phyloP scores from a whole-genome alignment of 2,329 filamentous ascomycete species.

The Aureobasidium mangrovei region DNA sequence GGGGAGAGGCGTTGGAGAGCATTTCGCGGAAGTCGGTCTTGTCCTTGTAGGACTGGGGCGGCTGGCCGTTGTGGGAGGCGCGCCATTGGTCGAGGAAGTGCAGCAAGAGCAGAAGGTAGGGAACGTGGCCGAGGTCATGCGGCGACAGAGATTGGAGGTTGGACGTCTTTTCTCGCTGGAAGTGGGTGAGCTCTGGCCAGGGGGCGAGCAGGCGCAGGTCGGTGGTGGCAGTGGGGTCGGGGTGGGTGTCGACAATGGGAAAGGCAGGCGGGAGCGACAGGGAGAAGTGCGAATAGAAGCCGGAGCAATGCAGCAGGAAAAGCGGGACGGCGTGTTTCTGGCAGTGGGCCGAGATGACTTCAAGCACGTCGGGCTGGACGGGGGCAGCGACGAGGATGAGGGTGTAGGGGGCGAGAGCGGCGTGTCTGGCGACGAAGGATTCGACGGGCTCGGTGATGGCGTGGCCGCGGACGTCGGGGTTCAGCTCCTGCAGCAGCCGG shows the following conservation, averaged over 20 bases:
- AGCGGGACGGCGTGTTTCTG: conserved; percentile 58
- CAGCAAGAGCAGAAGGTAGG: conserved; percentile 74
- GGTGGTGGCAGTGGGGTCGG: conserved; percentile 72
- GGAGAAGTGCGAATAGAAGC: conserved; percentile 88
- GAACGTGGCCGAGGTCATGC: conserved; percentile 65
- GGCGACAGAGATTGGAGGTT: conserved; percentile 28
- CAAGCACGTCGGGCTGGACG: conserved; percentile 44
- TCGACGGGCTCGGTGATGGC: conserved; percentile 49
- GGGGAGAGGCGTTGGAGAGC: conserved; percentile 67
- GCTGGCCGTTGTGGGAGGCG: conserved; percentile 53
- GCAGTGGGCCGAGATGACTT: conserved; percentile 42
- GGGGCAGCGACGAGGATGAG: conserved; percentile 55
- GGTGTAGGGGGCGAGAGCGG: conserved; percentile 42
- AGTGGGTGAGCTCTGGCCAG: conserved; percentile 71
- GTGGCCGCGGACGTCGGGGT: conserved; percentile 79
- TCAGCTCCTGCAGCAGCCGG: conserved; percentile 73
- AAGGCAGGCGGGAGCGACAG: conserved; percentile 69
- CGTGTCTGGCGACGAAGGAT: conserved; percentile 34
- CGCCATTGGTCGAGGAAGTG: conserved; percentile 81
- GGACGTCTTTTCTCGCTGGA: conserved; percentile 57
- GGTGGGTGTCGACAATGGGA: conserved; percentile 92
- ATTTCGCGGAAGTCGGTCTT: conserved; percentile 73
- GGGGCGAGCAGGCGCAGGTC: conserved; percentile 78
- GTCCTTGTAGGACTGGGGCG: conserved; percentile 69
- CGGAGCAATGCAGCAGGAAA: conserved; percentile 77